Evolutionary conservation across 176 grass and related monocot species (phyloP).

Genomic region (Canna indica): DNA sequence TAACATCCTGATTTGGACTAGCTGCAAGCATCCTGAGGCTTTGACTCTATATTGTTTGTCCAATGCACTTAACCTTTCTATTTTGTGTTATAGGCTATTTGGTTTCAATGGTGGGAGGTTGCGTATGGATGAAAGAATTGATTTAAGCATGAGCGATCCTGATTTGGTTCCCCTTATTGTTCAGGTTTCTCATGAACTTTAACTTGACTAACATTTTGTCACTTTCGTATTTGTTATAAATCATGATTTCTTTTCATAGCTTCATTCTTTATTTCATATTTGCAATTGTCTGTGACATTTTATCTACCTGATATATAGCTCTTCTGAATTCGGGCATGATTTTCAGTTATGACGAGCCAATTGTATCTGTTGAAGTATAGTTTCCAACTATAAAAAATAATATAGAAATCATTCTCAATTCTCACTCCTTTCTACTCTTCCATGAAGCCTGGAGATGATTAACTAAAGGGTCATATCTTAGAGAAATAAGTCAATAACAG

Average conservation of each 20-base stretch:
- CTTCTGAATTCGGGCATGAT: no score
- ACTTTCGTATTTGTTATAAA: neutral
- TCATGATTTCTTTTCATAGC: neutral
- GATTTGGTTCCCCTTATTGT: slow-evolving; percentile 96
- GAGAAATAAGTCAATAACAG: no score
- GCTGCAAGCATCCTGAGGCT: neutral
- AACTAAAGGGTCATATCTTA: no score
- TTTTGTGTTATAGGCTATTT: slow-evolving; percentile 58
- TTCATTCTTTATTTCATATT: neutral
- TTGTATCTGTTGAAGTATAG: no score
- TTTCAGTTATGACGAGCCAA: no score
- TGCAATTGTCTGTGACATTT: no score
- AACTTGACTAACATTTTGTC: neutral
- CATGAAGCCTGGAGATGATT: no score
- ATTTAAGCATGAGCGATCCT: slow-evolving; percentile 97
- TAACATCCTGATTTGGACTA: neutral
- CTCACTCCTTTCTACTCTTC: no score
- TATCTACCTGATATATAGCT: no score
- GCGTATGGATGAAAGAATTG: slow-evolving; percentile 92
- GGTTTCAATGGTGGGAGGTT: slow-evolving; percentile 86
- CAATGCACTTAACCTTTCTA: slow-evolving; percentile 19
- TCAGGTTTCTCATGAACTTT: slow-evolving; percentile 37
- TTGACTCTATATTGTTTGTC: slow-evolving; percentile 1
- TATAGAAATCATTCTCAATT: no score
- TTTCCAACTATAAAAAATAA: no score